Conservation (phyloP, 768 basidiomycete genomes). For the Boletus sensibilis region DNA sequence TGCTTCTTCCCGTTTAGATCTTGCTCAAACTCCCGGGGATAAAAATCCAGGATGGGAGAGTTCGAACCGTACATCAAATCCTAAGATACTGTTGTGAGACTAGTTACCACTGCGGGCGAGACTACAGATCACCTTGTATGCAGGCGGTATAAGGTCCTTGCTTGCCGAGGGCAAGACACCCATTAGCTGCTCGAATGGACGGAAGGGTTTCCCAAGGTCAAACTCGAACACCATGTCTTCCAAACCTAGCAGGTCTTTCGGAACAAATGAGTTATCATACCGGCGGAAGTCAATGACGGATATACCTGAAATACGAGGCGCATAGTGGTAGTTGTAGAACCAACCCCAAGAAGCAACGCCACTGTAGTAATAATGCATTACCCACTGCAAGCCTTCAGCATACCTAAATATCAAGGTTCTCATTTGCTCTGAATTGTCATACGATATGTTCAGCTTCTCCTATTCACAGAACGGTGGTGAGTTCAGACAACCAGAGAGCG, state of each 20-base stretch:
- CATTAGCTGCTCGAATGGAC: conserved; percentile 95
- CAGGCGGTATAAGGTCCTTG: conserved; percentile 81
- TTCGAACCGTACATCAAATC: conserved; percentile 84
- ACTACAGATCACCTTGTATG: conserved; percentile 65
- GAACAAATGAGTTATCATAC: conserved; percentile 4
- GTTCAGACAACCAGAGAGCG: background rate
- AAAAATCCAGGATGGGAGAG: conserved; percentile 93
- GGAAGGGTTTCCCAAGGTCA: conserved; percentile 84
- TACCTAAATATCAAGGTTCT: conserved; percentile 74
- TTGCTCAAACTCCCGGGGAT: conserved; percentile 85
- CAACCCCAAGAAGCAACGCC: conserved; percentile 98
- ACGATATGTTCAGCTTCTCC: conserved; percentile 87
- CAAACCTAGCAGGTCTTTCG: conserved; percentile 56
- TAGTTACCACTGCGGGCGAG: background rate
- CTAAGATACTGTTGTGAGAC: conserved; percentile 37
- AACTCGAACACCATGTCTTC: conserved; percentile 85
- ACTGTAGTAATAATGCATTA: conserved; percentile 98
- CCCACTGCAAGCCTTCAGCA: conserved; percentile 96
- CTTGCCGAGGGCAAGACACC: conserved; percentile 93
- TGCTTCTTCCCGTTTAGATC: conserved; percentile 98
- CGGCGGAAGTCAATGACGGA: background rate
- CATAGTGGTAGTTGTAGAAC: conserved; percentile 99
- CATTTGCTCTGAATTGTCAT: conserved; percentile 66
- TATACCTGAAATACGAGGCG: conserved; percentile 92
- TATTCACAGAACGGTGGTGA: conserved; percentile 32